Evolutionary conservation across 495 filamentous ascomycete species (phyloP).

Genomic region (Daldinia loculata): DNA sequence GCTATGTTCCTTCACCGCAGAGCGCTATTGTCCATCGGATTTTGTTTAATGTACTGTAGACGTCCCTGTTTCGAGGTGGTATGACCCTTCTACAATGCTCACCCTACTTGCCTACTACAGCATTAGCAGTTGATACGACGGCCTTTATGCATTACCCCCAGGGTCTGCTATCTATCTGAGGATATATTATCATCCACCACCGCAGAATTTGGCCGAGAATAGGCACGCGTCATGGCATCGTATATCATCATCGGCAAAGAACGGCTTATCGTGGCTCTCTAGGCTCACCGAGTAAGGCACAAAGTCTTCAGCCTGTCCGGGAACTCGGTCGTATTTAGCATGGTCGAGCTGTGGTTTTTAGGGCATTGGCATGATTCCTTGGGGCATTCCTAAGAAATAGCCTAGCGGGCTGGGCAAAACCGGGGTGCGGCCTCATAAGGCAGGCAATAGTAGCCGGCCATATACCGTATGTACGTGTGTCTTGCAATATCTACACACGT

Average conservation of each 20-base stretch:
- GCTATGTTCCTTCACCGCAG: constrained; percentile 14
- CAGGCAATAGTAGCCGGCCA: neutral
- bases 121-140: constrained; percentile 18
- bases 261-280: neutral
- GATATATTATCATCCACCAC: constrained; percentile 19
- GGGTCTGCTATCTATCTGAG: constrained; percentile 4
- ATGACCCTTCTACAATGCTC: constrained; percentile 13
- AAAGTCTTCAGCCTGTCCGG: neutral
- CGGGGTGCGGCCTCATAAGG: constrained; percentile 13
- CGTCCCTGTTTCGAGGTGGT: constrained; percentile 4
- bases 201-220: constrained; percentile 29
- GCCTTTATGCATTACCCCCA: constrained; percentile 1
- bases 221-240: constrained; percentile 6
- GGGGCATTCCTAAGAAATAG: constrained; percentile 9
- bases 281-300: constrained; percentile 12
- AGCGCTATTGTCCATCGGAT: neutral
- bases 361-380: constrained; percentile 19
- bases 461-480: constrained; percentile 7
- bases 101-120: neutral
- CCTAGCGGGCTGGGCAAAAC: constrained; percentile 6
- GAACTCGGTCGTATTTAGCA: neutral
- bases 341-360: constrained; percentile 9
- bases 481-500: neutral
- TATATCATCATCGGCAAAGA: constrained; percentile 17
- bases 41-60: constrained; percentile 15